Evolutionary conservation across 805 yeast species (phyloP).

Genomic region (Yueomyces sinensis): DNA sequence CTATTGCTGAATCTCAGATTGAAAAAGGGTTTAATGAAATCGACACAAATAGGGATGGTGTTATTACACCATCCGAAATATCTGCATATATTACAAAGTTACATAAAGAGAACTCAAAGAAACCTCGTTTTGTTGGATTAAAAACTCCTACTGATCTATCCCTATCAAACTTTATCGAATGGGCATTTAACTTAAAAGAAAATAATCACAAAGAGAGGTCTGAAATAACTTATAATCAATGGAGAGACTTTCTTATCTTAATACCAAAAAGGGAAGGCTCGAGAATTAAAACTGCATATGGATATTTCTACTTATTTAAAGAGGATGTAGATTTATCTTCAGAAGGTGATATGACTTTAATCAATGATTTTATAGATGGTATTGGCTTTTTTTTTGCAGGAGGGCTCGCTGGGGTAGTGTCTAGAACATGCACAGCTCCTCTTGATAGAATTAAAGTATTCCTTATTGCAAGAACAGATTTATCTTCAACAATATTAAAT

Average conservation of each 20-base stretch:
- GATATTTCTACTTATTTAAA: conserved; percentile 40
- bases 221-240: conserved; percentile 69
- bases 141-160: conserved; percentile 1
- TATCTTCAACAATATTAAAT: conserved; percentile 54
- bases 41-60: conserved; percentile 66
- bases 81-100: conserved; percentile 37
- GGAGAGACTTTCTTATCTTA: conserved; percentile 68
- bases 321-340: conserved; percentile 75
- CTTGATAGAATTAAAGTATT: conserved; percentile 91
- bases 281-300: conserved; percentile 67
- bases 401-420: conserved; percentile 88
- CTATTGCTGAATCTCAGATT: conserved; percentile 59
- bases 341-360: conserved; percentile 85
- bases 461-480: conserved; percentile 79
- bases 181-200: conserved; percentile 18
- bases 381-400: conserved; percentile 90
- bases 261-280: conserved; percentile 75
- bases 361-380: conserved; percentile 67
- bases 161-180: conserved; percentile 13
- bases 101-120: neutral
- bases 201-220: conserved; percentile 15
- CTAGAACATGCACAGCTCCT: conserved; percentile 95
- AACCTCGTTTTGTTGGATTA: neutral
- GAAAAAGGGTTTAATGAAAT: conserved; percentile 51
- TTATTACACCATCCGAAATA: conserved; percentile 51